Evolutionary conservation across 2,329 filamentous ascomycete species (phyloP).

Genomic region (Colletotrichum tanaceti): DNA sequence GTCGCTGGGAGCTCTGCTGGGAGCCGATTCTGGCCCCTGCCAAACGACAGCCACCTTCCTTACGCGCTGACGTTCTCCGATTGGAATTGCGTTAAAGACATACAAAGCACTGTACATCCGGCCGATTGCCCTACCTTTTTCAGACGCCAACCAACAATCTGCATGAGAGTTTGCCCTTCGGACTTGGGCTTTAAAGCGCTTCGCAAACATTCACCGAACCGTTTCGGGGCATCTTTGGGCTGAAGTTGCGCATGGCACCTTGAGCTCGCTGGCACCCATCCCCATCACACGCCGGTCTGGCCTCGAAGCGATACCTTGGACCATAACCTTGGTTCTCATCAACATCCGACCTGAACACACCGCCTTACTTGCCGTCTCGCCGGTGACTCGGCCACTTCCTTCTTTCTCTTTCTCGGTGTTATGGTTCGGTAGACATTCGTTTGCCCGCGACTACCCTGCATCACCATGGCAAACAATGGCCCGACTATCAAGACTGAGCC

Average conservation of each 20-base stretch:
- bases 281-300: constrained; percentile 5
- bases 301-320: constrained; percentile 14
- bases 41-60: constrained; percentile 2
- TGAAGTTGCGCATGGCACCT: constrained; percentile 10
- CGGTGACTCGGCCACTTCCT: not conserved
- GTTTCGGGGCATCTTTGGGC: constrained; percentile 2
- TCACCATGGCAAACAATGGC: constrained; percentile 36
- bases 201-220: constrained; percentile 30
- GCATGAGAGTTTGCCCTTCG: constrained; percentile 32
- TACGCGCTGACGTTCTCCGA: not conserved
- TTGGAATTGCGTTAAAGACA: constrained; percentile 18
- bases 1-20: constrained; percentile 12
- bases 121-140: constrained; percentile 8
- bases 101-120: constrained; percentile 4
- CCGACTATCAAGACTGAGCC: constrained; percentile 25
- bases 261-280: constrained; percentile 9
- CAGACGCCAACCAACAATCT: constrained; percentile 13
- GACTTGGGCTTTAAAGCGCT: constrained; percentile 7
- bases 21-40: constrained; percentile 22
- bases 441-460: constrained; percentile 5
- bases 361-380: not conserved
- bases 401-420: not conserved
- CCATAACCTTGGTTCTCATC: not conserved
- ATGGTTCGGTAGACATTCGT: constrained; percentile 14
- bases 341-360: not conserved